Evolutionary conservation across 164 flowering plant species (phyloP).

Genomic region (Buxus sempervirens): DNA sequence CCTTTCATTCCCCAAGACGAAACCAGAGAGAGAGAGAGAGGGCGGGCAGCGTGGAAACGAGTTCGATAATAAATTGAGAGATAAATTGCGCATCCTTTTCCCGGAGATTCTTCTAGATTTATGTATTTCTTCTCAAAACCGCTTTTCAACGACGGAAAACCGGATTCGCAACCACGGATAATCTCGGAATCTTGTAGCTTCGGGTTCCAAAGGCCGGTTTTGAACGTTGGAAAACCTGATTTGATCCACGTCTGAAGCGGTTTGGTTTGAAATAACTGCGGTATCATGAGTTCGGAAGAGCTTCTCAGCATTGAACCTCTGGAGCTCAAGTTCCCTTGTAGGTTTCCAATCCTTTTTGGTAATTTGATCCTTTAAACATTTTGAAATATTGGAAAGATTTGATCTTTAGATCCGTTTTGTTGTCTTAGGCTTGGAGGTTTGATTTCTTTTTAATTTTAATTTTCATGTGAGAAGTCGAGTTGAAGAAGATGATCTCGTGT

Average conservation of each 20-base stretch:
- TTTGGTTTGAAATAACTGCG: not conserved
- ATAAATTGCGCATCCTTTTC: not conserved
- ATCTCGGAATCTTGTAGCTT: not conserved
- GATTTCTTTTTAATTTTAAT: constrained; percentile 1
- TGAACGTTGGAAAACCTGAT: not conserved
- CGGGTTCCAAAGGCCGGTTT: not conserved
- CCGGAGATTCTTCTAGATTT: not conserved
- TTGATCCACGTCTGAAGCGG: not conserved
- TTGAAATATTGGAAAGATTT: not conserved
- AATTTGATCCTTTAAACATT: not conserved
- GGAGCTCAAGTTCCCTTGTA: constrained; percentile 42
- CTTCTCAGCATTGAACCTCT: constrained; percentile 37
- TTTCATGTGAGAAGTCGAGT: constrained; percentile 44
- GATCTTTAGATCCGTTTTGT: not conserved
- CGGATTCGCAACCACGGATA: not conserved
- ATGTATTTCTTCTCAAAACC: not conserved
- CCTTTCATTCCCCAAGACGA: not conserved
- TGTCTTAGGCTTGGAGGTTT: constrained; percentile 8
- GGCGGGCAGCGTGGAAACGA: not conserved
- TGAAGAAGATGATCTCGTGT: constrained; percentile 86
- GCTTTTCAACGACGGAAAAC: not conserved
- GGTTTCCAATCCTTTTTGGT: not conserved
- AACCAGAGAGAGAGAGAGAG: not conserved
- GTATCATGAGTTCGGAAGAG: constrained; percentile 33
- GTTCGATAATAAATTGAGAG: not conserved